Percentiles rank a stretch among this genome's conserved stretches.
phyloP scores from a whole-genome alignment of 73 alveolate species.

The Paramecium sexaurelia region DNA sequence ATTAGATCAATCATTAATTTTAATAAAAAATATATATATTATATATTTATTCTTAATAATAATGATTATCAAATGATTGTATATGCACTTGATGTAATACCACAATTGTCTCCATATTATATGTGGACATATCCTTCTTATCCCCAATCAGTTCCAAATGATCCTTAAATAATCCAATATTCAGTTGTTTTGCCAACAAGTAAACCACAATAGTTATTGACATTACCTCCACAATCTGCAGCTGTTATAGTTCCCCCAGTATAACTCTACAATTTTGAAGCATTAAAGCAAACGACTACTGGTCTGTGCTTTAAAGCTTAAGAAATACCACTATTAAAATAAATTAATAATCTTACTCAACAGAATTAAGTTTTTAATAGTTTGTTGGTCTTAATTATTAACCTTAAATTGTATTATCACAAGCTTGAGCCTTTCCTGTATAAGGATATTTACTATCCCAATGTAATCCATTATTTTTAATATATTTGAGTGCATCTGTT shows the following conservation, averaged over 20 bases:
- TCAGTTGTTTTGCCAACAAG: conserved; percentile 77
- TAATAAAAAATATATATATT: not conserved
- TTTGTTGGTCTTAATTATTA: not conserved
- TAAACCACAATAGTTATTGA: conserved; percentile 77
- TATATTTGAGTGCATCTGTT: not conserved
- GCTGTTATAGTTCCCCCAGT: not conserved
- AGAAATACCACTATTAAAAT: not conserved
- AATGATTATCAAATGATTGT: not conserved
- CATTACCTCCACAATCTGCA: not conserved
- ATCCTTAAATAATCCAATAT: conserved; percentile 66
- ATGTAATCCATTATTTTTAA: not conserved
- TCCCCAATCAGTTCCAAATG: conserved; percentile 76
- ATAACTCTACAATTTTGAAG: not conserved
- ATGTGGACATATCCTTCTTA: conserved; percentile 68
- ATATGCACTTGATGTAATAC: not conserved
- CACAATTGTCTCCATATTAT: conserved; percentile 7
- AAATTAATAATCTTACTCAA: not conserved
- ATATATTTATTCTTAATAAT: not conserved
- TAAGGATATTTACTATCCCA: conserved; percentile 23
- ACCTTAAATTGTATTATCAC: not conserved
- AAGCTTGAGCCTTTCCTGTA: not conserved
- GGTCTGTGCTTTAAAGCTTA: not conserved
- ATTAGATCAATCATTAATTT: not conserved
- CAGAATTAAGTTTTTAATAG: not conserved
- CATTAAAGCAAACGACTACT: conserved; percentile 26